phyloP scores from a whole-genome alignment of 805 yeast species.

The Starmerella sp. region DNA sequence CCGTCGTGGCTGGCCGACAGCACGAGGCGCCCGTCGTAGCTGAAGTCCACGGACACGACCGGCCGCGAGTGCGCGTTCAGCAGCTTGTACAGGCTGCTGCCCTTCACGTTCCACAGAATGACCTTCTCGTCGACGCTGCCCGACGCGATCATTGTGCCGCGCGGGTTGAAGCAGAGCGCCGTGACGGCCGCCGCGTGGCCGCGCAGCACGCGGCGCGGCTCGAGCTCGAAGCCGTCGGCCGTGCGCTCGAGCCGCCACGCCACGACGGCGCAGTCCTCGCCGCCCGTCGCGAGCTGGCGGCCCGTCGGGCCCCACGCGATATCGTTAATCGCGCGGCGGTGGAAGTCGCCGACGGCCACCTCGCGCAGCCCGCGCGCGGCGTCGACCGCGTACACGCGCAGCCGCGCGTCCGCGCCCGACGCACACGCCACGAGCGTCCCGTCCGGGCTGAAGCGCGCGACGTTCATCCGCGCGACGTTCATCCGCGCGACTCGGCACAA shows the following conservation, averaged over 20 bases:
- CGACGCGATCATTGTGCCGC: constrained; percentile 67
- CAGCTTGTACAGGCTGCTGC: constrained; percentile 62
- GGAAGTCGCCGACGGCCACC: constrained; percentile 35
- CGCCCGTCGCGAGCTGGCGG: constrained; percentile 63
- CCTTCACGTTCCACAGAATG: constrained; percentile 73
- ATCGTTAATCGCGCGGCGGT: constrained; percentile 61
- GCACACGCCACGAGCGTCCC: constrained; percentile 44
- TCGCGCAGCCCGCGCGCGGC: background rate
- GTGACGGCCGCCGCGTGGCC: constrained; percentile 85
- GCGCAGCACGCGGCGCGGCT: constrained; percentile 34
- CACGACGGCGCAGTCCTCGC: constrained; percentile 73
- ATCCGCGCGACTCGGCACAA: background rate
- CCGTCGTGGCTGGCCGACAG: constrained; percentile 89
- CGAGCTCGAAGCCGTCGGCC: constrained; percentile 29
- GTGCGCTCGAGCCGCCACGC: constrained; percentile 45
- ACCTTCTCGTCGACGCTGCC: constrained; percentile 89
- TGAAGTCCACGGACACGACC: constrained; percentile 60
- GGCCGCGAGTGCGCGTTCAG: constrained; percentile 91
- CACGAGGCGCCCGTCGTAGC: constrained; percentile 69
- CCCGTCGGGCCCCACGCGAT: constrained; percentile 70
- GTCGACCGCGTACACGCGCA: background rate
- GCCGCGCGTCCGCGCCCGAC: constrained; percentile 38
- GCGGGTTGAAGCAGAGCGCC: constrained; percentile 52
- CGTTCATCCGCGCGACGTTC: constrained; percentile 4
- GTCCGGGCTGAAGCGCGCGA: constrained; percentile 35